A percentile compares a stretch with the other conserved stretches of the same genome.
These are phyloP conservation scores for Aspergillus sp. DNA, from an alignment of 2,329 filamentous ascomycete species.

Conservation along the genomic window DNA sequence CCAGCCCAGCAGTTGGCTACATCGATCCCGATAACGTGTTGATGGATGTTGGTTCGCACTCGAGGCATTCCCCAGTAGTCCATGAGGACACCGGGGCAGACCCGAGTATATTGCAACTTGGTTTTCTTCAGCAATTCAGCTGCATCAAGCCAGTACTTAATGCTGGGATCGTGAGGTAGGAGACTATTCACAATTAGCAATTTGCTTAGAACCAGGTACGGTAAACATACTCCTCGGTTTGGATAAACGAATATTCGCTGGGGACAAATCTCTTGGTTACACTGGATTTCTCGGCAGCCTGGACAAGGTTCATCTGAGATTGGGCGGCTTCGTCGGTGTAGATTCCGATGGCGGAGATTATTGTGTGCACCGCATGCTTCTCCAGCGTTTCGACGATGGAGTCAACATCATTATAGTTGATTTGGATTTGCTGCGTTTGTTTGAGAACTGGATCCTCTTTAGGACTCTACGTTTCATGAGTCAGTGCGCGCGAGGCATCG, in stretches of 20 bases:
- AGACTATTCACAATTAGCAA: no score
- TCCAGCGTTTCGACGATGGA: conserved; percentile 32
- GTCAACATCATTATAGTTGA: conserved; percentile 39
- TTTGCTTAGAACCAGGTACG: no score
- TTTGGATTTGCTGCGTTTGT: conserved; percentile 22
- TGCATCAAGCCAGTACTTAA: conserved; percentile 33
- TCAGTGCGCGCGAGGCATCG: not conserved
- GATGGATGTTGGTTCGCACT: conserved; percentile 42
- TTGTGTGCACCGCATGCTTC: conserved; percentile 46
- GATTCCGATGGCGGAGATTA: conserved; percentile 48
- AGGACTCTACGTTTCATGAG: not conserved
- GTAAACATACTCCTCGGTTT: conserved; percentile 32
- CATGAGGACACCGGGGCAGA: conserved; percentile 50
- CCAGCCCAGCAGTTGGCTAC: conserved; percentile 48
- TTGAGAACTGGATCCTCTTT: conserved; percentile 10
- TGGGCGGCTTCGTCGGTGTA: conserved; percentile 30
- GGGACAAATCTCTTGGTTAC: conserved; percentile 47
- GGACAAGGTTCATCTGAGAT: conserved; percentile 48
- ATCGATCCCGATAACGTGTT: conserved; percentile 48
- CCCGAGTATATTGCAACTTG: conserved; percentile 41
- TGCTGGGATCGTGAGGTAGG: conserved; percentile 32
- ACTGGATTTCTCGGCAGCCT: conserved; percentile 44
- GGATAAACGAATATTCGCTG: conserved; percentile 45
- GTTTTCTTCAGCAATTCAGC: conserved; percentile 34
- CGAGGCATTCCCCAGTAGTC: conserved; percentile 49